Percentiles rank a stretch among this genome's conserved stretches.
Conservation (phyloP, 2,329 filamentous ascomycete genomes). For the Fusarium buxicola region DNA sequence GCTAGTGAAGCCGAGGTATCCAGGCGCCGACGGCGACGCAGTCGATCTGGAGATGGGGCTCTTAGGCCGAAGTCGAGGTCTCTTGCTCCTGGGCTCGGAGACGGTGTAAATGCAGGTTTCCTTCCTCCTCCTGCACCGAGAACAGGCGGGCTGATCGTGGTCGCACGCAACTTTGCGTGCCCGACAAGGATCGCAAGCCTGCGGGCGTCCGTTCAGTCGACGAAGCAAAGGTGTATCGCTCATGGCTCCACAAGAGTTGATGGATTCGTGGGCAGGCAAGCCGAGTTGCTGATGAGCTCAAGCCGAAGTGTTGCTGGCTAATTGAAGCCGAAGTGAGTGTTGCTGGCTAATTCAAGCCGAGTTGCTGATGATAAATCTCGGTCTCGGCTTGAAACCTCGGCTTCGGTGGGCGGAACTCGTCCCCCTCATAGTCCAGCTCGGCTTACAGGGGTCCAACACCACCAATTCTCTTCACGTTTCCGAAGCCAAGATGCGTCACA, state of each 20-base stretch:
- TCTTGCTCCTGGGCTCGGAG: constrained; percentile 34
- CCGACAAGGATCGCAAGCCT: constrained; percentile 53
- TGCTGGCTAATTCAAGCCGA: constrained; percentile 21
- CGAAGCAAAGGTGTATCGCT: constrained; percentile 35
- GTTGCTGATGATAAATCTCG: constrained; percentile 19
- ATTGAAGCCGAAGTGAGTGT: constrained; percentile 15
- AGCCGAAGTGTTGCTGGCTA: constrained; percentile 19
- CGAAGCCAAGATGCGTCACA: constrained; percentile 37
- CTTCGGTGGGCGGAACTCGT: constrained; percentile 3
- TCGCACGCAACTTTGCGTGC: constrained; percentile 59
- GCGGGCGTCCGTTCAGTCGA: constrained; percentile 46
- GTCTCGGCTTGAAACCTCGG: constrained; percentile 28
- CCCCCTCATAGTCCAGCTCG: too few species aligned
- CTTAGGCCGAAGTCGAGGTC: constrained; percentile 23
- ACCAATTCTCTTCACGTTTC: constrained; percentile 1
- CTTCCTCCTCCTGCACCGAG: constrained; percentile 53
- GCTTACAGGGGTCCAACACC: constrained; percentile 26
- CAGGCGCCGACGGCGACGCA: constrained; percentile 41
- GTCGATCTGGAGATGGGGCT: constrained; percentile 18
- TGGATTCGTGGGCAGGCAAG: constrained; percentile 9
- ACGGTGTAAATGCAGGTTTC: constrained; percentile 54
- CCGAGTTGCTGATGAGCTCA: constrained; percentile 12
- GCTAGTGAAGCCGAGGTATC: constrained; percentile 60
- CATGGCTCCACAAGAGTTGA: constrained; percentile 23
- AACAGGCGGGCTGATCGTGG: constrained; percentile 54